A percentile compares a stretch with the other conserved stretches of the same genome.
phyloP scores from a whole-genome alignment of 352 stramenopile genomes.

The Porosira glacialis region DNA sequence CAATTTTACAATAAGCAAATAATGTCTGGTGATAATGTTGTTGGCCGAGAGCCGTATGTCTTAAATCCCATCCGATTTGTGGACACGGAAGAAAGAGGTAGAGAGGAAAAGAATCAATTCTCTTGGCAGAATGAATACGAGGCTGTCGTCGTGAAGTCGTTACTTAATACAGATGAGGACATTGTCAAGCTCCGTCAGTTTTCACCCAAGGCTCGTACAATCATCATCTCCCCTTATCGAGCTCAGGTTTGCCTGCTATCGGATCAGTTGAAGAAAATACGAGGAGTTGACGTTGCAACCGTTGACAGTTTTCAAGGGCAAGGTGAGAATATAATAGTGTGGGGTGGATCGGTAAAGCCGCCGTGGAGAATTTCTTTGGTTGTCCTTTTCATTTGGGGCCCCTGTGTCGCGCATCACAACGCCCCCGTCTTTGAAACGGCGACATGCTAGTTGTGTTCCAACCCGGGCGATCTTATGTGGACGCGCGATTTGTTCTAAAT shows the following conservation, averaged over 20 bases:
- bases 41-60: slow-evolving; percentile 30
- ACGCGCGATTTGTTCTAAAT: too few relatives aligned
- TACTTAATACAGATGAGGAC: slow-evolving; percentile 36
- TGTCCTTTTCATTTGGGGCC: too few relatives aligned
- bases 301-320: slow-evolving; percentile 95
- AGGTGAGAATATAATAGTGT: not conserved
- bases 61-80: slow-evolving; percentile 25
- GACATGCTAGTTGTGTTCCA: slow-evolving; percentile 38
- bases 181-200: slow-evolving; percentile 14
- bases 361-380: too few relatives aligned
- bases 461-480: slow-evolving; percentile 40
- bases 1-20: slow-evolving; percentile 39
- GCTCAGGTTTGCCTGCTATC: slow-evolving; percentile 12
- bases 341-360: too few relatives aligned
- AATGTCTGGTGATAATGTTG: slow-evolving; percentile 33
- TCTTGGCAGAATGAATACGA: slow-evolving; percentile 42
- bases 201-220: slow-evolving; percentile 17
- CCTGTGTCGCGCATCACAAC: too few relatives aligned
- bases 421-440: too few relatives aligned
- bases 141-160: slow-evolving; percentile 34
- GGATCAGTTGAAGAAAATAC: slow-evolving; percentile 15
- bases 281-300: slow-evolving; percentile 62
- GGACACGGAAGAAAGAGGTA: slow-evolving; percentile 25
- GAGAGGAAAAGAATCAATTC: slow-evolving; percentile 30
- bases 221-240: slow-evolving; percentile 30